Conservation (phyloP, 2,329 filamentous ascomycete genomes). For the Aotearoamyces nothofagi region DNA sequence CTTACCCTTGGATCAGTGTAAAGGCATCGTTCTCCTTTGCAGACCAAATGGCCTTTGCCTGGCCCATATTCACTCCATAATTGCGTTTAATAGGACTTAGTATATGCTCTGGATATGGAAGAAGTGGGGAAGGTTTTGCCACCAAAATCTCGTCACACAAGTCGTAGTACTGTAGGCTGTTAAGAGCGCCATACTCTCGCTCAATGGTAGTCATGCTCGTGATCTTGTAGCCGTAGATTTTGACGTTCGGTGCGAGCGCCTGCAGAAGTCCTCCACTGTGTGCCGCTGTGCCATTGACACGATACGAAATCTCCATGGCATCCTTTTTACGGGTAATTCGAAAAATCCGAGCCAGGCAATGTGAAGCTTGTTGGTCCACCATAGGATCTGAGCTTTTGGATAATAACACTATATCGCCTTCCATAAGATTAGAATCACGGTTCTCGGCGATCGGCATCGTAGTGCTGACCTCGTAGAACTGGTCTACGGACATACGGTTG, state of each 20-base stretch:
- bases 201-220: slow-evolving; percentile 91
- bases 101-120: slow-evolving; percentile 64
- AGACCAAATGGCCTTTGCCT: slow-evolving; percentile 82
- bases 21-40: slow-evolving; percentile 94
- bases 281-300: slow-evolving; percentile 44
- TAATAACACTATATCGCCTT: slow-evolving; percentile 81
- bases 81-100: slow-evolving; percentile 54
- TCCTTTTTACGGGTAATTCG: slow-evolving; percentile 69
- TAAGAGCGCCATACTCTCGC: slow-evolving; percentile 83
- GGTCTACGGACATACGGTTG: slow-evolving; percentile 80
- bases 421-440: slow-evolving; percentile 56
- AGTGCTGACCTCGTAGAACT: slow-evolving; percentile 82
- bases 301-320: slow-evolving; percentile 71
- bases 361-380: slow-evolving; percentile 46
- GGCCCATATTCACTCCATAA: slow-evolving; percentile 75
- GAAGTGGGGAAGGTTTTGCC: slow-evolving; percentile 78
- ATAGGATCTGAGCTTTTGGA: slow-evolving; percentile 61
- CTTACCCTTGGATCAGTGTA: slow-evolving; percentile 79
- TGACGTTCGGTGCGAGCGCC: slow-evolving; percentile 51
- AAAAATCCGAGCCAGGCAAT: slow-evolving; percentile 77
- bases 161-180: slow-evolving; percentile 89
- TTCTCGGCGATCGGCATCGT: slow-evolving; percentile 57
- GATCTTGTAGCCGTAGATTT: slow-evolving; percentile 65
- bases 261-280: slow-evolving; percentile 42
- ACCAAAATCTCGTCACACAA: slow-evolving; percentile 82